Conservation (phyloP, 768 basidiomycete genomes). For the Lactarius trivialis region DNA sequence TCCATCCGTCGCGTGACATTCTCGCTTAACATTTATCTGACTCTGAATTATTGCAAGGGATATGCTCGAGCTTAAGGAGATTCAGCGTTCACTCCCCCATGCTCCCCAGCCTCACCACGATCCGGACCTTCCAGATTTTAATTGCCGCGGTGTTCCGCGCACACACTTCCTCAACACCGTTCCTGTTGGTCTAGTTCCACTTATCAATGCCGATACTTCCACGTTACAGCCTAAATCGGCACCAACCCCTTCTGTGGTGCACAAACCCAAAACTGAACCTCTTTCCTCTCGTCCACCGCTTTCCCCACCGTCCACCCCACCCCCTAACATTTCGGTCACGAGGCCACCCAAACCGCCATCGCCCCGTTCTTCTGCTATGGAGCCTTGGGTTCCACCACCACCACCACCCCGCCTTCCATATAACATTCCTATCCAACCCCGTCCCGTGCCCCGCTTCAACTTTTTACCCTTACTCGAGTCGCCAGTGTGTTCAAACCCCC, state of each 20-base stretch:
- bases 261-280: slow-evolving; percentile 1
- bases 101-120: slow-evolving; percentile 16
- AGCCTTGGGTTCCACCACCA: slow-evolving; percentile 15
- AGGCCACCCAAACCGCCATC: background rate
- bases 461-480: slow-evolving; percentile 21
- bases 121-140: slow-evolving; percentile 16
- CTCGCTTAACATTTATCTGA: slow-evolving; percentile 2
- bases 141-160: slow-evolving; percentile 16
- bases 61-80: slow-evolving; percentile 24
- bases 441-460: slow-evolving; percentile 17
- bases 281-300: slow-evolving; percentile 6
- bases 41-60: slow-evolving; percentile 16
- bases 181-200: slow-evolving; percentile 22
- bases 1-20: background rate
- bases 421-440: slow-evolving; percentile 14
- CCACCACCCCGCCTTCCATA: slow-evolving; percentile 19
- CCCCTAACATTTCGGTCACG: background rate
- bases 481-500: background rate
- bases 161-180: slow-evolving; percentile 18
- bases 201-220: background rate
- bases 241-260: background rate
- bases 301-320: slow-evolving; percentile 18
- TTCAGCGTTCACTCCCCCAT: slow-evolving; percentile 23
- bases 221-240: background rate
- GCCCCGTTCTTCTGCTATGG: background rate